Conservation (phyloP, 257 asterid species). For the Fraxinus anomala region DNA sequence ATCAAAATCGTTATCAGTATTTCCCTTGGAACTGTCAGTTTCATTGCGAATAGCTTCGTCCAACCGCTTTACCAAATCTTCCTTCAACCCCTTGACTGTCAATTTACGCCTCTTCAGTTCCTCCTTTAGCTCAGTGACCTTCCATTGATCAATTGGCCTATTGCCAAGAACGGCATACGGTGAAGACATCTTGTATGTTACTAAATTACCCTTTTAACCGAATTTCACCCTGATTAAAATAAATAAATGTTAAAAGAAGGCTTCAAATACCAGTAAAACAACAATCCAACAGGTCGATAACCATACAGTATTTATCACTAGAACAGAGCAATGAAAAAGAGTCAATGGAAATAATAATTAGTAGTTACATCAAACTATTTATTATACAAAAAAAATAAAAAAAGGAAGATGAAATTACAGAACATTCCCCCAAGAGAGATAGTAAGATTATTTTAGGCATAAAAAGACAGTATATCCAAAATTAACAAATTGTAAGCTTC, state of each 20-base stretch:
- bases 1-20: conserved; percentile 29
- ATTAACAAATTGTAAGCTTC: neutral
- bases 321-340: neutral
- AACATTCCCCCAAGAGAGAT: neutral
- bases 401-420: neutral
- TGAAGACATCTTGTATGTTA: conserved; percentile 63
- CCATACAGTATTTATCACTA: too few relatives aligned
- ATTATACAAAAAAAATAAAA: neutral
- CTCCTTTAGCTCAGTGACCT: conserved; percentile 88
- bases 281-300: neutral
- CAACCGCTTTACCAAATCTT: conserved; percentile 72
- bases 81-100: conserved; percentile 77
- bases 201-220: conserved; percentile 23
- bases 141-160: conserved; percentile 86
- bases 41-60: conserved; percentile 74
- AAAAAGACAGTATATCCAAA: neutral
- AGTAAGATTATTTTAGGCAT: neutral
- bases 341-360: neutral
- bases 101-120: conserved; percentile 80
- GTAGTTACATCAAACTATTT: neutral
- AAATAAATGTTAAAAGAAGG: neutral
- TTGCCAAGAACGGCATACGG: conserved; percentile 62
- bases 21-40: conserved; percentile 32
- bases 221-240: conserved; percentile 39
- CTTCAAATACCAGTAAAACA: neutral